Base-by-base conservation (phyloP, 164 flowering plant species). In the Vitis cinerea region DNA sequence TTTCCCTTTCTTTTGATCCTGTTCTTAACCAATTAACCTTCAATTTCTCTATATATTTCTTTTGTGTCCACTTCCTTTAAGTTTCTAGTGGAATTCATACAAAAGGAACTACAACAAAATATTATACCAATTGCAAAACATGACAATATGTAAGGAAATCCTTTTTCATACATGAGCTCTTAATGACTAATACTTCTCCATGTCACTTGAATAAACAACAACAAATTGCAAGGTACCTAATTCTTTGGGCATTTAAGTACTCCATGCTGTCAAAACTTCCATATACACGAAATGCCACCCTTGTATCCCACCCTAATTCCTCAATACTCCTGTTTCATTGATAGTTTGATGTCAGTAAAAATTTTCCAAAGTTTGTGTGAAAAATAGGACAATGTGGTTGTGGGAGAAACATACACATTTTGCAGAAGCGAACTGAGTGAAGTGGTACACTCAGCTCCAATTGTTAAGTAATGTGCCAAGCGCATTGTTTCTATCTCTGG, bases 401-500 rank as follows among this genome's bases (percentile, higher is more conserved):
- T 23, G 49, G 61, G 63, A 69, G 50, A 67, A 65, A 63, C 95
- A 47, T 85, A 90, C 97, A 84, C 30, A 51, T 87, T 92, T 64
- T 86, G 75, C 8, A 83, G 79, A 80, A 78, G 62, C 74, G 81
- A 59, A 68, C 77, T 77, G 64, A 92, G 74, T 27, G 91, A 69
- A 67, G 87, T 61, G 59, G 52, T 83, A 70, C 92, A 91, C 75
- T 95, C 99, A 11, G 97, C 83, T 53, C 86, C 97, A 63, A 95
- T 90, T 53, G 99, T 92, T 68, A 74, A 0, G 73, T 95, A 92
- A 82, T 95, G 98, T 63, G 98, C 97, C 57, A 92, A 77, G 15
- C 94, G 88, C 98, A 92, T 92, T n/a, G 61, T 83, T 82, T 95
- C 97, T 79, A 91, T 91, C 48, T 91, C 94, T 29, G 97, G 98